Evolutionary conservation across 2,329 filamentous ascomycete species (phyloP).

Genomic region (Bipolaris cookei): DNA sequence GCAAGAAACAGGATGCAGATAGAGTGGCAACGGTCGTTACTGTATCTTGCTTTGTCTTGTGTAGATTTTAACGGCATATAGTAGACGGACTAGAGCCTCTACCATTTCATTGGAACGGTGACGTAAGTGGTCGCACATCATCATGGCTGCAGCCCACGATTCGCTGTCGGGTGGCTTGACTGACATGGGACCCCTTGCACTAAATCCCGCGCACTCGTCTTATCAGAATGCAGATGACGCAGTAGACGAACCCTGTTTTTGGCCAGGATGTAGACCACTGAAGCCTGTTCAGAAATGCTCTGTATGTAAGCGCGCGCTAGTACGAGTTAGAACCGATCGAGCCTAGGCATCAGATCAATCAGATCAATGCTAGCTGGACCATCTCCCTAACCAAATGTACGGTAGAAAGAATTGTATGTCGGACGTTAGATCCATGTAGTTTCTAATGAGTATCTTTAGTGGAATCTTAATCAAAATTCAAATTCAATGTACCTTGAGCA

Average conservation of each 20-base stretch:
- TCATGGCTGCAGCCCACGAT: slow-evolving; percentile 8
- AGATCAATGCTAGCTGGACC: no score
- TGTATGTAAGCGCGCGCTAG: no score
- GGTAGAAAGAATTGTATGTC: no score
- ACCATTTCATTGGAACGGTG: slow-evolving; percentile 19
- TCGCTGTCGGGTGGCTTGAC: slow-evolving; percentile 19
- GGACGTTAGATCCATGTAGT: no score
- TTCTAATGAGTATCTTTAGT: no score
- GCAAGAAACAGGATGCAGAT: slow-evolving; percentile 7
- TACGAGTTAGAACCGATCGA: no score
- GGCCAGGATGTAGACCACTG: not conserved
- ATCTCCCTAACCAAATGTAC: no score
- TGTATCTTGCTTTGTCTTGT: slow-evolving; percentile 6
- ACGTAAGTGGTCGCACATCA: slow-evolving; percentile 21
- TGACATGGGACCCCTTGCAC: slow-evolving; percentile 32
- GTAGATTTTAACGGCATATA: slow-evolving; percentile 10
- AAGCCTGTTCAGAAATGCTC: no score
- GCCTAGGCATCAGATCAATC: no score
- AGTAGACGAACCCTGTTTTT: slow-evolving; percentile 34
- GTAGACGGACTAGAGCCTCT: slow-evolving; percentile 15
- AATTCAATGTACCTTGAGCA: no score
- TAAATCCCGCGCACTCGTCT: slow-evolving; percentile 24
- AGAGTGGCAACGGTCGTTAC: slow-evolving; percentile 3
- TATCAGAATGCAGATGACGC: slow-evolving; percentile 27
- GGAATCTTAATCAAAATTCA: no score